Conservation (phyloP, 176 grass and related monocot species). For the Eragrostis curvula region DNA sequence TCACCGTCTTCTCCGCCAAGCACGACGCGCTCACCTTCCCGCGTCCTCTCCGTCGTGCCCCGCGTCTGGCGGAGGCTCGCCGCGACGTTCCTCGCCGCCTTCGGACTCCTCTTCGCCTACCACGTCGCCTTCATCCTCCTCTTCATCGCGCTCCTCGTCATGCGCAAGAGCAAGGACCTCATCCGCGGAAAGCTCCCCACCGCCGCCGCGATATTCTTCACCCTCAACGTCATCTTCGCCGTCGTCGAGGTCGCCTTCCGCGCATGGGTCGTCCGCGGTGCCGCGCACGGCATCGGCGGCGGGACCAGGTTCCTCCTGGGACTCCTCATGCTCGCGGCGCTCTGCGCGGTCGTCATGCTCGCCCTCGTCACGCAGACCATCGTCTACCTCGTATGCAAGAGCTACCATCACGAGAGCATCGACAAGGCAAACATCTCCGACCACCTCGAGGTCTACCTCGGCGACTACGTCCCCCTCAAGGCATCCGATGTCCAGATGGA, state of each 20-base stretch:
- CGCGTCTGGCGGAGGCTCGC: constrained; percentile 89
- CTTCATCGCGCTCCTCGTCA: constrained; percentile 57
- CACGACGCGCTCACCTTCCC: constrained; percentile 80
- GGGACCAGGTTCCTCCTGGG: constrained; percentile 25
- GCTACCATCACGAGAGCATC: no score
- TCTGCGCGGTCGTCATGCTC: constrained; percentile 71
- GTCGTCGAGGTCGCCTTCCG: no score
- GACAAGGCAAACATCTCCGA: no score
- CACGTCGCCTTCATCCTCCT: constrained; percentile 39
- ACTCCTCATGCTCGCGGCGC: constrained; percentile 40
- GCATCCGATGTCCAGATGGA: no score
- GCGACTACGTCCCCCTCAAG: no score
- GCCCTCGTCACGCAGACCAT: constrained; percentile 77
- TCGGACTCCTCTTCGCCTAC: constrained; percentile 74
- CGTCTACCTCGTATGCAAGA: no score
- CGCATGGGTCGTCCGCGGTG: constrained; percentile 51
- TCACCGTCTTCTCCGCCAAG: constrained; percentile 87
- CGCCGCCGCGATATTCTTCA: constrained; percentile 45
- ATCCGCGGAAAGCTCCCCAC: constrained; percentile 64
- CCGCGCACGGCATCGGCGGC: background rate
- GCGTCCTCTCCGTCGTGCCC: constrained; percentile 87
- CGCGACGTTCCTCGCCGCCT: constrained; percentile 82
- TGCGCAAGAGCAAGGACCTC: constrained; percentile 74
- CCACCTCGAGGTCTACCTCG: no score
- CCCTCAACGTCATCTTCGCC: constrained; percentile 68